Conservation (phyloP, 2,329 filamentous ascomycete genomes). For the Aureobasidium sp. region DNA sequence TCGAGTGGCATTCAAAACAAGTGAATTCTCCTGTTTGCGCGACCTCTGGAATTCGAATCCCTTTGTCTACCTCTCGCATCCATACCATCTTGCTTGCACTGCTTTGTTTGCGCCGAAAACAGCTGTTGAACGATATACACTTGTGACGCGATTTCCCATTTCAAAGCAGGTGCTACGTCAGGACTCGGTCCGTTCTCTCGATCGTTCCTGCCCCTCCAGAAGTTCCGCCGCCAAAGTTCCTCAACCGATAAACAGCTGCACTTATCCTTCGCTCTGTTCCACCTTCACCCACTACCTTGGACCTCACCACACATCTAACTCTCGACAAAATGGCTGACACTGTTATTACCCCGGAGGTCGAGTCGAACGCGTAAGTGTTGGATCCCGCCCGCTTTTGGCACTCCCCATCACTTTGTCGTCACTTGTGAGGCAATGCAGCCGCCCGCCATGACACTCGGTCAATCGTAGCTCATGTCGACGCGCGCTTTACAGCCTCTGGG, state of each 20-base stretch:
- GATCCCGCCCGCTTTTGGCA: conserved; percentile 1
- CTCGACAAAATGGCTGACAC: conserved; percentile 39
- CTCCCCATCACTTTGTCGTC: neutral
- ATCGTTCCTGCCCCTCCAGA: conserved; percentile 13
- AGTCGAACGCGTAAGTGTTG: conserved; percentile 39
- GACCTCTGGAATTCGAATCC: conserved; percentile 2
- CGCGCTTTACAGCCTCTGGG: neutral
- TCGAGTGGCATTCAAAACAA: conserved; percentile 9
- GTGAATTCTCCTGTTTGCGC: neutral
- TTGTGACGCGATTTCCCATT: conserved; percentile 8
- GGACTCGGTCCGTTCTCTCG: conserved; percentile 11
- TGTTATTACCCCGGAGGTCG: conserved; percentile 41
- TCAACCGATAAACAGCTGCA: conserved; percentile 11
- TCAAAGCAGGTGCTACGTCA: conserved; percentile 5
- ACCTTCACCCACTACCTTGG: conserved; percentile 8
- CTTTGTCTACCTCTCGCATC: neutral
- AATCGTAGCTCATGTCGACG: neutral
- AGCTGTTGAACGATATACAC: conserved; percentile 4
- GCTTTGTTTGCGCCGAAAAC: conserved; percentile 7
- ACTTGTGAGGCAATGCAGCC: neutral
- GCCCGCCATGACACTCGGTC: neutral
- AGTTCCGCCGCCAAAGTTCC: conserved; percentile 13
- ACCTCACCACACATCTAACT: neutral
- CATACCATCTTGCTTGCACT: neutral
- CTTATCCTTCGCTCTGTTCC: conserved; percentile 8